Base-by-base conservation (phyloP, 352 stramenopile genomes). In the Phytophthora brassicae region DNA sequence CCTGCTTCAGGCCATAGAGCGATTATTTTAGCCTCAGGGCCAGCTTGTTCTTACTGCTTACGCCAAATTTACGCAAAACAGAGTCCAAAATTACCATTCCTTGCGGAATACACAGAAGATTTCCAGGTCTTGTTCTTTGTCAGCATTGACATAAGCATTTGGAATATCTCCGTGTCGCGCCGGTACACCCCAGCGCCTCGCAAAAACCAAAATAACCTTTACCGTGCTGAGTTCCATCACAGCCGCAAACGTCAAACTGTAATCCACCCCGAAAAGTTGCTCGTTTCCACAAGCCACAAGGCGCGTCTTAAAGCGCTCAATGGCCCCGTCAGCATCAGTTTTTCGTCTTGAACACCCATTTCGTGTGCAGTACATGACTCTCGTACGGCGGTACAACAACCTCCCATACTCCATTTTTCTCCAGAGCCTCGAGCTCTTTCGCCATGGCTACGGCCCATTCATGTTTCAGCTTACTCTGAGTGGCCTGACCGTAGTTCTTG, bases 281-380 rank as follows among this genome's bases (percentile, higher is more conserved):
- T n/a, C n/a, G n/a, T n/a, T n/a, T n/a, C n/a, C n/a, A n/a, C n/a
- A n/a, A n/a, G n/a, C n/a, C n/a, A n/a, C n/a, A n/a, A n/a, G n/a
- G n/a, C n/a, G n/a, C n/a, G n/a, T n/a, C n/a, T n/a, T n/a, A n/a
- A n/a, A n/a, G n/a, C n/a, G n/a, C n/a, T n/a, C n/a, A n/a, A n/a
- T n/a, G n/a, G n/a, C n/a, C n/a, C n/a, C n/a, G n/a, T n/a, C n/a
- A n/a, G n/a, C n/a, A n/a, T n/a, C n/a, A n/a, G n/a, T n/a, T n/a
- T n/a, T n/a, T n/a, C 5, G 57, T 66, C 43, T 74, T 77, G 22
- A 39, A 65, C 5, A 72, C 60, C 56, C 69, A 74, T 26, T 72
- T 68, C 0, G 58, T 63, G 26, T 64, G 64, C 13, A 77, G 47
- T 0, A 17, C 6, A 6, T 42, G 31, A 17, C 28, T 52, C 0